Conservation (phyloP, 305 asterid genomes). For the Fraxinus sp. region DNA sequence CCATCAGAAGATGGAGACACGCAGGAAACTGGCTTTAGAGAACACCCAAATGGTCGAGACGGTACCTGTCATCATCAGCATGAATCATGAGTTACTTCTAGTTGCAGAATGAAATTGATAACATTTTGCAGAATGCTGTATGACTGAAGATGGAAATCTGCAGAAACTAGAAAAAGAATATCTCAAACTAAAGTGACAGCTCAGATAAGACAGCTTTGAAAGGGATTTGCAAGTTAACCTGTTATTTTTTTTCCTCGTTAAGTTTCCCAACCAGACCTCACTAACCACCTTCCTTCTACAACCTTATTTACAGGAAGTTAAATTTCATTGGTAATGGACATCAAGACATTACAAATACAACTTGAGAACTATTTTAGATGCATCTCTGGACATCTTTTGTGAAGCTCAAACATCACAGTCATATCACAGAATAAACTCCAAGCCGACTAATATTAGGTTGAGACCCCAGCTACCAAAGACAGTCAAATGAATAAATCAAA, state of each 20-base stretch:
- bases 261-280: background rate
- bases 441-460: background rate
- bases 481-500: background rate
- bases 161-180: constrained; percentile 2
- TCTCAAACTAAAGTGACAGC: constrained; percentile 23
- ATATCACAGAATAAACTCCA: background rate
- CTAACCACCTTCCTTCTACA: constrained; percentile 13
- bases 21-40: constrained; percentile 92
- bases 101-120: constrained; percentile 20
- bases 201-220: constrained; percentile 1
- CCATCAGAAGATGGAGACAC: constrained; percentile 80
- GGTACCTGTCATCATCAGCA: constrained; percentile 62
- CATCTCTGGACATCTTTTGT: background rate
- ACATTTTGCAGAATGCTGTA: constrained; percentile 13
- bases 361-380: constrained; percentile 10
- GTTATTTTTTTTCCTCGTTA: background rate
- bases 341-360: constrained; percentile 14
- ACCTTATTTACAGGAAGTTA: background rate
- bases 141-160: constrained; percentile 16
- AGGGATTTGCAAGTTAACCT: background rate
- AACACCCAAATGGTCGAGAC: constrained; percentile 89
- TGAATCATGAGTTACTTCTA: constrained; percentile 31
- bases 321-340: constrained; percentile 6
- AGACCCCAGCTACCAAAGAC: constrained; percentile 14
- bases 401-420: constrained; percentile 17